Evolutionary conservation across 2,329 filamentous ascomycete genomes (phyloP).

Genomic region (Talaromyces sp.): DNA sequence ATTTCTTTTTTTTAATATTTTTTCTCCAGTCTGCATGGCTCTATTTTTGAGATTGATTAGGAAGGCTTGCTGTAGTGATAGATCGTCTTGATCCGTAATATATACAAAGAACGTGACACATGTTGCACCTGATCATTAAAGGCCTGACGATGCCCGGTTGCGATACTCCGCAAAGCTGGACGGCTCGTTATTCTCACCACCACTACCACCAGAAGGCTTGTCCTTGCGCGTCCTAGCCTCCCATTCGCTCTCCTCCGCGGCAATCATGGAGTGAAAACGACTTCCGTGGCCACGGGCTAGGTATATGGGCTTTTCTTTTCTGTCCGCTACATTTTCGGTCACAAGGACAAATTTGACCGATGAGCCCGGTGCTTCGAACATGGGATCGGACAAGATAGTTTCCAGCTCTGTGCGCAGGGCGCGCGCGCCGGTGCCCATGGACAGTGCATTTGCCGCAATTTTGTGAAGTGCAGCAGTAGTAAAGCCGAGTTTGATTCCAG

Average conservation of each 20-base stretch:
- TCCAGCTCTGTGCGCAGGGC: slow-evolving; percentile 78
- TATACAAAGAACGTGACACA: neutral
- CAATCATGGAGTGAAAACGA: slow-evolving; percentile 46
- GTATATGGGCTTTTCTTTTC: slow-evolving; percentile 52
- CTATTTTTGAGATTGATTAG: no score
- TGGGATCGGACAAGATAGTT: slow-evolving; percentile 68
- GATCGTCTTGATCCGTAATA: neutral
- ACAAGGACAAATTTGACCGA: slow-evolving; percentile 67
- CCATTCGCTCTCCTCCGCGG: slow-evolving; percentile 47
- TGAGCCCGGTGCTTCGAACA: slow-evolving; percentile 69
- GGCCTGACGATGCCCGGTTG: slow-evolving; percentile 13
- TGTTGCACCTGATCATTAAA: neutral
- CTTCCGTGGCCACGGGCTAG: slow-evolving; percentile 47
- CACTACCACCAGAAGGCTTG: neutral
- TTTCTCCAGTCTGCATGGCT: no score
- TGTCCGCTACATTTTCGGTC: slow-evolving; percentile 62
- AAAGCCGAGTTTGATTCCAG: slow-evolving; percentile 70
- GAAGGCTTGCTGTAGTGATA: no score
- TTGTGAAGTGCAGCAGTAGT: slow-evolving; percentile 75
- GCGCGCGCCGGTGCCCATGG: slow-evolving; percentile 72
- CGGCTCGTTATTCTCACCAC: slow-evolving; percentile 14
- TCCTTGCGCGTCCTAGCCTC: slow-evolving; percentile 34
- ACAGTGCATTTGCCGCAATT: slow-evolving; percentile 65
- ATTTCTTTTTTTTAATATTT: no score
- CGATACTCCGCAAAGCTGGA: slow-evolving; percentile 43